Percentiles rank a stretch among this genome's conserved stretches.
Evolutionary conservation across 331 rosid species (phyloP).

Genomic region (Telfairia occidentalis): DNA sequence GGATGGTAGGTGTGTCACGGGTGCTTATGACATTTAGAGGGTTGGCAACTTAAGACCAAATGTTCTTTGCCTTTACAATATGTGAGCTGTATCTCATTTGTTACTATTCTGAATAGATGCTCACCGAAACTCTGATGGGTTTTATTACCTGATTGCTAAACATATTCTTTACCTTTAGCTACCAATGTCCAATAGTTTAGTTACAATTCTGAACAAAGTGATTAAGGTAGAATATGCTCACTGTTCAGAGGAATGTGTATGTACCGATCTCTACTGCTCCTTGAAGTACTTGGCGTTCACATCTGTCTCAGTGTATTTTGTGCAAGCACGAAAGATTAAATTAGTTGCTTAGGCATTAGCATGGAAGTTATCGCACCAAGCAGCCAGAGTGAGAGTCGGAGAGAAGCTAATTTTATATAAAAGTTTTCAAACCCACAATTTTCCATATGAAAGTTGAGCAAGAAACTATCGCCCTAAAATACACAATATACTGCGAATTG

Average conservation of each 20-base stretch:
- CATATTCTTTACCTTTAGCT: neutral
- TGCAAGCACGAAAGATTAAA: neutral
- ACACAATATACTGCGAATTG: neutral
- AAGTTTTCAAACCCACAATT: neutral
- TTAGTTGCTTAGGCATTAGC: neutral
- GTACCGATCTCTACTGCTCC: neutral
- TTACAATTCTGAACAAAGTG: neutral
- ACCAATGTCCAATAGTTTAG: neutral
- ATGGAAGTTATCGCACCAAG: neutral
- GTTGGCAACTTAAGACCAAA: too few species aligned
- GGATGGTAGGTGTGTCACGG: neutral
- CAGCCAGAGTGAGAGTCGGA: neutral
- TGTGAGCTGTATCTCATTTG: neutral
- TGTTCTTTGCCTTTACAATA: too few species aligned
- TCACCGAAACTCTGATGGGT: neutral
- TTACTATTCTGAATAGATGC: neutral
- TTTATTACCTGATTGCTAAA: neutral
- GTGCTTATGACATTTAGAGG: too few species aligned
- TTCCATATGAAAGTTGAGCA: neutral
- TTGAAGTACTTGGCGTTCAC: neutral
- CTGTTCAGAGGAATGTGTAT: neutral
- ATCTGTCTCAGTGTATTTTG: neutral
- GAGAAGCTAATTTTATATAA: neutral
- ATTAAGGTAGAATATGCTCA: neutral
- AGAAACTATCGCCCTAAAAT: neutral